Percentiles rank a stretch among this genome's conserved stretches.
phyloP scores from a whole-genome alignment of 371 early-diverging fungal genomes.

The Saksenaea oblongispora region DNA sequence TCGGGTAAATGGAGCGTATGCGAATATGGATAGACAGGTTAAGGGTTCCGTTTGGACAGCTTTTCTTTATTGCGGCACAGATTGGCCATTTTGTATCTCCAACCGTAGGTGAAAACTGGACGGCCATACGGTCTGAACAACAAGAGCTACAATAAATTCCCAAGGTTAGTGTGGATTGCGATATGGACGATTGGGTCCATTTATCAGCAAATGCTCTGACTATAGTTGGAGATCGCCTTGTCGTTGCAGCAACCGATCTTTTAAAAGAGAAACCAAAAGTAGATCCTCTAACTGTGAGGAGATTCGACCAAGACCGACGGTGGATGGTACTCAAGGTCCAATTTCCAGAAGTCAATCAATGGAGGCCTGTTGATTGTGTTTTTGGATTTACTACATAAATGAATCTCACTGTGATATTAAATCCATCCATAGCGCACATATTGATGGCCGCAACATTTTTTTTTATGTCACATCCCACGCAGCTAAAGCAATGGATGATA shows the following conservation, averaged over 20 bases:
- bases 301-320: not conserved
- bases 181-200: constrained; percentile 42
- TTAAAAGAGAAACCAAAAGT: not conserved
- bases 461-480: constrained; percentile 11
- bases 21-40: not conserved
- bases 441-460: constrained; percentile 11
- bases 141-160: not conserved
- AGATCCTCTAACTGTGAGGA: not conserved
- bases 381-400: constrained; percentile 18
- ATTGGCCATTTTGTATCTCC: not conserved
- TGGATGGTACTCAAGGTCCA: not conserved
- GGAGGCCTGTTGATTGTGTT: not conserved
- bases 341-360: not conserved
- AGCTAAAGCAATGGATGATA: not conserved
- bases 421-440: constrained; percentile 10
- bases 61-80: not conserved
- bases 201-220: constrained; percentile 28
- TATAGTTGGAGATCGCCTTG: constrained; percentile 31
- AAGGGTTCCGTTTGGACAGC: not conserved
- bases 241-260: constrained; percentile 19
- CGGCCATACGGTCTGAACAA: not conserved
- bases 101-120: not conserved
- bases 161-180: constrained; percentile 17
- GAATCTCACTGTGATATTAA: not conserved
- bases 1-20: not conserved